Base-by-base conservation (phyloP, 257 asterid species). In the Solanum bulbocastanum region DNA sequence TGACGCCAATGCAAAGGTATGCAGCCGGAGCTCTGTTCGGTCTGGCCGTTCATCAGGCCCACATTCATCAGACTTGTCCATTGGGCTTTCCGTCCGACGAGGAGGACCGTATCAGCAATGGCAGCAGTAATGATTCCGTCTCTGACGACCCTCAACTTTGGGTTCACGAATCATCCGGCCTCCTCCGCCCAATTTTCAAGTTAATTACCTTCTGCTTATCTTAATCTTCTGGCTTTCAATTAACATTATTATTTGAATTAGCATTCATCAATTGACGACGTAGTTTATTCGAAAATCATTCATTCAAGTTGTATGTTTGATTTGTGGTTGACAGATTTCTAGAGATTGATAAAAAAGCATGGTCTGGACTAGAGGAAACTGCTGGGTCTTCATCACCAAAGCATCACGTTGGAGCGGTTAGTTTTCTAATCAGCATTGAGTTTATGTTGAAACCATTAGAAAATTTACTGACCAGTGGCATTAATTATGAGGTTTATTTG, bases 331-430 rank as follows among this genome's bases (percentile, higher is more conserved):
- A 58, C 87, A 96, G 99, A 93, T 91, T 89, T 90, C 87, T 96
- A 69, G 96, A 92, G 91, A 93, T 96, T 87, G 98, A 94, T 75
- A 88, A 89, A 73, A 91, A 90, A 91, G 94, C 98, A 39, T 94
- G 99, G 99, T 89, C 88, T 52, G 98, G 96, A 88, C 92, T 96
- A 84, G 98, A 95, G 94, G 96, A 93, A 89, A 95, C 98, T 88
- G 93, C 95, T 56, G 94, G 90, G 23, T 90, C 87, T 90, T 90
- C 96, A 66, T 91, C 92, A 22, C 94, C 93, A 13, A 93, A 89
- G 52, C 91, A 93, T 93, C 98, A 94, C 71, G 96, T 94, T 89
- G 99, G 98, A 91, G 98, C 95, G 88, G 99, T 96, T 87, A 89
- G 95, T 90, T 85, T 79, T 66, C 85, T 83, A 68, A 1, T 87